Evolutionary conservation across 805 yeast species (phyloP), one percentile per base, ranked within the genome.

Genomic region (Candida boleticola): DNA sequence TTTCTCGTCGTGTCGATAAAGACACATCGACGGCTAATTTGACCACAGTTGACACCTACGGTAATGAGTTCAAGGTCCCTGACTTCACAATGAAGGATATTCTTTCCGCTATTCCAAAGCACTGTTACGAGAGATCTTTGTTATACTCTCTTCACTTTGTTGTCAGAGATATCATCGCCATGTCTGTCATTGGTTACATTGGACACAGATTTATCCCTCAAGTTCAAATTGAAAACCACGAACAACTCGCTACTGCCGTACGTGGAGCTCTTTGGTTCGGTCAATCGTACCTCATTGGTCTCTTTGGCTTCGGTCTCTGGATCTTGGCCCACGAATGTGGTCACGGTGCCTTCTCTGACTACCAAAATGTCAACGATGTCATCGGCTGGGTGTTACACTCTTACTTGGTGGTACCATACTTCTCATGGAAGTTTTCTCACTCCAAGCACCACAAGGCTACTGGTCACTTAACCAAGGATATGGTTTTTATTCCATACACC

Each of bases 241-340:
- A 54, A 36, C 29, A 40, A 19, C 37, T 48, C 30, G 57, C 64
- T 25, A 42, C 49, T 23, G 40, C 29, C 36, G 39, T 60, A 11
- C 66, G 80, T 54, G 68, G 68, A 44, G 63, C 60, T 1, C 58
- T 69, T 5, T 77, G 76, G 77, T 49, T 53, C 41, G 54, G 63
- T 21, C 65, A 71, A 48, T 59, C 73, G 34, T 63, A 59, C 49
- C 44, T 57, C 45, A 61, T 68, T 48, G 77, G 82, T 41, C 62
- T 77, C 44, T 71, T 76, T 49, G 79, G 80, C 5, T 72, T 77
- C 43, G 84, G 85, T 34, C 58, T 78, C 39, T 79, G 83, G 84
- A 76, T 79, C 47, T 59, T 79, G 56, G 82, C 82, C 36, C 83
- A 78, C 56, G 83, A 78, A 61, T 79, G 84, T 66, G 83, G 84